These are phyloP conservation scores for Selenicereus undatus DNA, from an alignment of 148 eudicot species.

Conservation along the genomic window DNA sequence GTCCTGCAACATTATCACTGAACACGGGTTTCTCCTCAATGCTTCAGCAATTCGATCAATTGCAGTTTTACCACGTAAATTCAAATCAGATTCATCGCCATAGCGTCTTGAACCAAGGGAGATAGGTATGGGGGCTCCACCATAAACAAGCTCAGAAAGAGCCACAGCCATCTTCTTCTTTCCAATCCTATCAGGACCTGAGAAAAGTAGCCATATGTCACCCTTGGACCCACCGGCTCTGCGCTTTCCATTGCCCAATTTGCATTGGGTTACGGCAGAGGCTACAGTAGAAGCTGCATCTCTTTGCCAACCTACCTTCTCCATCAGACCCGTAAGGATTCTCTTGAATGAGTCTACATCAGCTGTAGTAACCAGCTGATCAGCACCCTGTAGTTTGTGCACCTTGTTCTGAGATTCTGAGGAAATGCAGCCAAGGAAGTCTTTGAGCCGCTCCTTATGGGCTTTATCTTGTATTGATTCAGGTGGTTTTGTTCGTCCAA, in stretches of 20 bases:
- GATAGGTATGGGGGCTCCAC: slow-evolving; percentile 42
- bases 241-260: slow-evolving; percentile 48
- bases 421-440: slow-evolving; percentile 60
- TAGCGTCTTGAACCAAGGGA: slow-evolving; percentile 65
- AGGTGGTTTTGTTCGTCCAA: slow-evolving; percentile 43
- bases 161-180: slow-evolving; percentile 88
- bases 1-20: slow-evolving; percentile 80
- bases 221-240: slow-evolving; percentile 61
- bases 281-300: slow-evolving; percentile 86
- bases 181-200: slow-evolving; percentile 78
- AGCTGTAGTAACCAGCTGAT: slow-evolving; percentile 3
- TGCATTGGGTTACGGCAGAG: slow-evolving; percentile 57
- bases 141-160: slow-evolving; percentile 61
- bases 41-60: slow-evolving; percentile 78
- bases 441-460: slow-evolving; percentile 35
- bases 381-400: slow-evolving; percentile 13
- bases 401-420: slow-evolving; percentile 40
- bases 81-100: slow-evolving; percentile 56
- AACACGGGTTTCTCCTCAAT: slow-evolving; percentile 66
- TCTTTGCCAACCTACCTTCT: slow-evolving; percentile 90
- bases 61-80: slow-evolving; percentile 75
- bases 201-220: slow-evolving; percentile 74
- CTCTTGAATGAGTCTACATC: slow-evolving; percentile 75
- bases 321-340: slow-evolving; percentile 73
- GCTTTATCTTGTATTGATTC: slow-evolving; percentile 24